phyloP scores from a whole-genome alignment of 139 green algal genomes.

The Haematococcus sp. region DNA sequence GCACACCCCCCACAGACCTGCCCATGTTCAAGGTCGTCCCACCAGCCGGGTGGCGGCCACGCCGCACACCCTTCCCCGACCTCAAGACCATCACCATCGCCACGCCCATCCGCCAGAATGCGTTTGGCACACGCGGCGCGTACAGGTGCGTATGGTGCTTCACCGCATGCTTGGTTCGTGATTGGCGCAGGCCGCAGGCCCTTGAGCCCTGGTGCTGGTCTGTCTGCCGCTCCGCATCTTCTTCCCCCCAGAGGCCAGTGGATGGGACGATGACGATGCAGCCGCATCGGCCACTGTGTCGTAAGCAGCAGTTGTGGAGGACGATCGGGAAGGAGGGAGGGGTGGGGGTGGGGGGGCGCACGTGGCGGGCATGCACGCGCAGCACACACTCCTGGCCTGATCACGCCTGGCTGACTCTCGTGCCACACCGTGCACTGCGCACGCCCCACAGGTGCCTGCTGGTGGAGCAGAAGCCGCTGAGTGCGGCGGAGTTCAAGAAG shows the following conservation, averaged over 20 bases:
- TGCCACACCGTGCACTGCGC: too few species aligned
- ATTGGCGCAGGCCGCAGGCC: too few species aligned
- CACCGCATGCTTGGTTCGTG: background rate
- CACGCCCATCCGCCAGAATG: conserved; percentile 62
- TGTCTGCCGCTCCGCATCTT: too few species aligned
- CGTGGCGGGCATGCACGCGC: background rate
- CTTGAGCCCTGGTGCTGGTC: too few species aligned
- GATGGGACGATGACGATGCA: too few species aligned
- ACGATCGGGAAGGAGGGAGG: too few species aligned
- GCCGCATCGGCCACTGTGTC: too few species aligned
- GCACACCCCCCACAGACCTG: conserved; percentile 51
- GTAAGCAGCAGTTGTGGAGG: too few species aligned
- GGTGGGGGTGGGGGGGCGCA: too few species aligned
- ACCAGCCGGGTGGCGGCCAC: conserved; percentile 51
- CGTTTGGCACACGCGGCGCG: conserved; percentile 44
- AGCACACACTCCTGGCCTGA: too few species aligned
- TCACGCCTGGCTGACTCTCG: too few species aligned
- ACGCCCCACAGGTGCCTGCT: conserved; percentile 43
- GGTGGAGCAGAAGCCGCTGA: conserved; percentile 54
- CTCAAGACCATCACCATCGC: conserved; percentile 51
- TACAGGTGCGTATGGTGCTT: conserved; percentile 35
- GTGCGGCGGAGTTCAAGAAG: conserved; percentile 40
- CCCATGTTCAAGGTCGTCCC: conserved; percentile 72
- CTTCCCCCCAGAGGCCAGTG: too few species aligned
- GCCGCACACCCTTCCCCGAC: conserved; percentile 40